Base-by-base conservation (phyloP, 371 early-diverging fungal species). In the Rhizopus delemar region DNA sequence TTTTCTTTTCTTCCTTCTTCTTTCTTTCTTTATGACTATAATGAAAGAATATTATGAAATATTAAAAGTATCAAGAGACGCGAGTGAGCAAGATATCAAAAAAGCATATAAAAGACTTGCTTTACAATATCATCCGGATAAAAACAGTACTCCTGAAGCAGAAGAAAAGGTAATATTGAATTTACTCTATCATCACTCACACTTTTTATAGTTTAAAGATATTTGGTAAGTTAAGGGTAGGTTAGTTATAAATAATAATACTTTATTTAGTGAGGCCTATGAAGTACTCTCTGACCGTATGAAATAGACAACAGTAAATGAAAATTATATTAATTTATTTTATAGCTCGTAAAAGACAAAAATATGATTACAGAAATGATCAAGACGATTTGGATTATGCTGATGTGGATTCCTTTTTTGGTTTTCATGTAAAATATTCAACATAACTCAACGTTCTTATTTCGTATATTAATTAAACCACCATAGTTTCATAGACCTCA, bases 71-170 rank as follows among this genome's bases (percentile, higher is more conserved):
- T 33, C 68, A 8, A 33, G 15, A 11, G 67, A 71, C 22, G 76
- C 79, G 28, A 45, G 38, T n/a, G 69, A 73, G 8, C 59, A 71
- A 15, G 71, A 77, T 22, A 77, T 82, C n/a, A 74, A 70, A 49
- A 77, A 74, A 53, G 74, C 82, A 5, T 82, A 79, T 49, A 51
- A 69, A 31, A 73, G 70, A 38, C 66, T 75, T 13, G 76, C 76
- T 36, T 50, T 82, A n/a, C 66, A 65, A 46, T 84, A 80, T 65
- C 84, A 84, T 63, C 84, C 84, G n/a, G 84, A 84, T 58, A 84
- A 81, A 52, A 81, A 84, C 49, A 39, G 65, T 6, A 64, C 68
- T 11, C 59, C 66, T 13, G 78, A 75, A 31, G 79, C 80, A 32
- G 73, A 68, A 7, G 82, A 78, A 65, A 74, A 75, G 59, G 78